Evolutionary conservation across 2,329 filamentous ascomycete genomes (phyloP), one percentile per base, ranked within the genome.

Genomic region (Exophiala mesophila): DNA sequence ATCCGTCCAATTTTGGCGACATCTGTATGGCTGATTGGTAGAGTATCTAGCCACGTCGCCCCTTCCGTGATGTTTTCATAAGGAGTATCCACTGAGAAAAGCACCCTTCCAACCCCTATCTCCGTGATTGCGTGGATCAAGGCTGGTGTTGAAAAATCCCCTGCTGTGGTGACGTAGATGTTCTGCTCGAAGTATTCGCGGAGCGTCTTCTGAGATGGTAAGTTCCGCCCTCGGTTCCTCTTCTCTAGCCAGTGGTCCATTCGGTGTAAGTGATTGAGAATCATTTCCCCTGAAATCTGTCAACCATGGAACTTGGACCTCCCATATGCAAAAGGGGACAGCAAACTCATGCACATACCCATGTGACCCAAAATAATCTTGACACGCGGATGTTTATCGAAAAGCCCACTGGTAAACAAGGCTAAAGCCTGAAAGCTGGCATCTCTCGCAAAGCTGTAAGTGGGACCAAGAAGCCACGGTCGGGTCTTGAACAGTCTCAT

Each of bases 361-460:
- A 73, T 66, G 57, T 77, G 73, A 0, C 72, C 72, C 17, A 77
- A 55, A 2, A 79, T 61, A 26, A 80, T 62, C 54, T 78, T 78
- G 6, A 80, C 54, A 18, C 56, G 60, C 0, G 76, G 75, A 37
- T 69, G 72, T 4, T 64, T 60, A 54, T 79, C 76, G 47, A 81
- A 80, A 1, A 78, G 50, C 1, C 75, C 74, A 1, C 65, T 61
- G 2, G 71, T 68, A 48, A 67, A 78, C 2, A 81, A 62, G n/a
- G 49, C 45, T 7, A 68, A 47, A 2, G 66, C 45, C 34, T 65
- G 64, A 6, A 60, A 45, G 15, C 37, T 50, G 7, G 50, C 42
- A 7, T 44, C 34, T 20, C 50, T 52, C 2, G 52, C 52, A 32
- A 40, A 55, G 18, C 52, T 43, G 19, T 49, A 28, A 3, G 45